Evolutionary conservation across 2,329 filamentous ascomycete species (phyloP), one percentile per base, ranked within the genome.

Genomic region (Cordyceps militaris): DNA sequence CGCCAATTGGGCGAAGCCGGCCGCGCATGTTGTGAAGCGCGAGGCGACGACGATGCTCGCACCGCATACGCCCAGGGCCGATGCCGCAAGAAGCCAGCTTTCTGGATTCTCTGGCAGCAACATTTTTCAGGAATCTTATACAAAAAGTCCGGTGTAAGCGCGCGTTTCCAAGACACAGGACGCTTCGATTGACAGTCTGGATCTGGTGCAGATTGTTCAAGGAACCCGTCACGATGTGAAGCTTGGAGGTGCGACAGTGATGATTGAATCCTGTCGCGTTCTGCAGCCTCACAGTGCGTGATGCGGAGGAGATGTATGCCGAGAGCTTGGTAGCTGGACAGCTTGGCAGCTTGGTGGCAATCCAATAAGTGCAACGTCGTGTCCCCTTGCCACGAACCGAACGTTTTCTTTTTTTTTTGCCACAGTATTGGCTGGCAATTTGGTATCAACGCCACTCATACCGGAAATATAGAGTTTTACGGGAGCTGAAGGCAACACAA

Each of bases 11-110:
- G 32, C 32, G 19, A 56, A 38, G 14, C 13, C n/a, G 13, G 43
- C 43, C 3, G 42, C 9, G n/a, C 28, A 56, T 16, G 30, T 24
- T 14, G 26, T 47, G 42, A 16, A 73, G 70, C 46, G 70, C 64
- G 23, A 77, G 61, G 38, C 65, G 62, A 26, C 72, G 65, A 43
- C 74, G 38, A 36, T 56, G 69, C n/a, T 77, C 62, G 26, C 69
- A 24, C 16, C 11, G 32, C 30, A 44, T n/a, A 47, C 5, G n/a
- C 28, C 52, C 4, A 21, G 4, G 5, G 30, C 40, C 2, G 51
- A 54, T 11, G 19, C 38, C 26, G 28, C 28, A 14, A 54, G 51
- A 34, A 44, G 28, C 28, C 38, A 43, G 2, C 21, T 16, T 24
- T 54, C 51, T 10, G 51, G 19, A 3, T 34, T 19, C 2, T 34